Conservation (phyloP, 1,139 yeast genomes). For the Geotrichum aggregatum region DNA sequence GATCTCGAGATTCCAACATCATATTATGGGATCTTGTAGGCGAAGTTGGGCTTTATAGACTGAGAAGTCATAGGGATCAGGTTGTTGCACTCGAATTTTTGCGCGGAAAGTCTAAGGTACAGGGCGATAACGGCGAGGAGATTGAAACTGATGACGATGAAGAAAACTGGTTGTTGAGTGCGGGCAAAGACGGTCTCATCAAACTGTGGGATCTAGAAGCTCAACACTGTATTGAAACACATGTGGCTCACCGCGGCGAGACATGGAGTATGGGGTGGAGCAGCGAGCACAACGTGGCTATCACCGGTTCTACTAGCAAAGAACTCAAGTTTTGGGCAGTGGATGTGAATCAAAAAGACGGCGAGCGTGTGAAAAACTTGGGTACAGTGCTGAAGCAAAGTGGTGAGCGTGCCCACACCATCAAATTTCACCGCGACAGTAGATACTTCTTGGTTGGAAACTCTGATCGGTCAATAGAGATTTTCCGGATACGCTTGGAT, state of each 20-base stretch:
- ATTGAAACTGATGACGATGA: slow-evolving; percentile 26
- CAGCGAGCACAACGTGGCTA: slow-evolving; percentile 31
- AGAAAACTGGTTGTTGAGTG: slow-evolving; percentile 63
- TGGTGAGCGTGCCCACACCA: slow-evolving; percentile 63
- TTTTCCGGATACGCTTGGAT: slow-evolving; percentile 70
- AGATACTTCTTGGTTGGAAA: slow-evolving; percentile 54
- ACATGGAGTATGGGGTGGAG: slow-evolving; percentile 71
- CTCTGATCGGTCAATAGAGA: slow-evolving; percentile 74
- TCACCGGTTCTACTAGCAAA: slow-evolving; percentile 76
- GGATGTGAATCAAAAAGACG: slow-evolving; percentile 52
- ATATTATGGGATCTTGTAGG: slow-evolving; percentile 94
- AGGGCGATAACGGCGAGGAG: slow-evolving; percentile 9
- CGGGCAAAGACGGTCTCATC: slow-evolving; percentile 83
- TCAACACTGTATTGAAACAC: slow-evolving; percentile 90
- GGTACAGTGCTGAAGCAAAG: slow-evolving; percentile 78
- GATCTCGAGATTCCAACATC: slow-evolving; percentile 77
- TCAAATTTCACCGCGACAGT: slow-evolving; percentile 47
- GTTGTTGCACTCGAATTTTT: slow-evolving; percentile 67
- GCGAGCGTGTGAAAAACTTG: slow-evolving; percentile 51
- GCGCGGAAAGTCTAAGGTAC: slow-evolving; percentile 26
- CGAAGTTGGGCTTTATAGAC: slow-evolving; percentile 81
- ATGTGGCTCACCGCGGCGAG: slow-evolving; percentile 87
- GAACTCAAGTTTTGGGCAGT: slow-evolving; percentile 81
- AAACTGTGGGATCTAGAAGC: slow-evolving; percentile 90
- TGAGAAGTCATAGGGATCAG: slow-evolving; percentile 85